Base-by-base conservation (phyloP, 768 basidiomycete species). In the Piloderma croceum region DNA sequence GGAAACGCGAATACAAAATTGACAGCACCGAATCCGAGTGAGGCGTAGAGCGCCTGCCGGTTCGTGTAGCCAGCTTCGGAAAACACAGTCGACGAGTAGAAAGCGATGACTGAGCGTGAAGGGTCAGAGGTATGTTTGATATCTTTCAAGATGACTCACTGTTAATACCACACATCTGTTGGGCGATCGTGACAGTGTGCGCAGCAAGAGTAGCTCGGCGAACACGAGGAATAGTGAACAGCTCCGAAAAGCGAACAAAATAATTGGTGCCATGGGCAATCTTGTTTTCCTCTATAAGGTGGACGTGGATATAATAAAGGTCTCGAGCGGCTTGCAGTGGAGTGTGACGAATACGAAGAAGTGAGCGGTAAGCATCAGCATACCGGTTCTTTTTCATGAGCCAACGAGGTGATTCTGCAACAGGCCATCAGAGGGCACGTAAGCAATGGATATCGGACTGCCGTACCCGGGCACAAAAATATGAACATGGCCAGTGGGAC, bases 301-400 rank as follows among this genome's bases (percentile, higher is more conserved):
- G 68, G 29, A 75, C 68, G 52, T 87, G 80, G 32, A 83, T 70
- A 57, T 80, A 81, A 58, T 77, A 83, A 31, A 83, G 60, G 48
- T 85, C 83, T 18, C 83, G 68, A 3, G 82, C 82, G 7, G 83
- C 83, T 45, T 81, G 76, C n/a, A 84, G 51, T 1, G 61, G 65
- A 35, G 63, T 67, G 50, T 68, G 63, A 37, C 83, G 75, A 4
- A 85, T 69, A 23, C 73, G 70, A 15, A 57, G 53, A 6, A 84
- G 63, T 3, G 70, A 70, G 7, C 66, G 50, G 47, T 65, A 79
- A 3, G 80, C 80, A 18, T 76, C 61, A 6, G 58, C 56, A 45
- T 77, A 74, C n/a, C 75, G 72, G 3, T 44, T 57, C 40, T 62
- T 62, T 10, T 51, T 59, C 20, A 61, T 52, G 36, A 57, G 57